A percentile compares a stretch with the other conserved stretches of the same genome.
Conservation (phyloP, 176 grass and related monocot species). For the Oryza longistaminata region DNA sequence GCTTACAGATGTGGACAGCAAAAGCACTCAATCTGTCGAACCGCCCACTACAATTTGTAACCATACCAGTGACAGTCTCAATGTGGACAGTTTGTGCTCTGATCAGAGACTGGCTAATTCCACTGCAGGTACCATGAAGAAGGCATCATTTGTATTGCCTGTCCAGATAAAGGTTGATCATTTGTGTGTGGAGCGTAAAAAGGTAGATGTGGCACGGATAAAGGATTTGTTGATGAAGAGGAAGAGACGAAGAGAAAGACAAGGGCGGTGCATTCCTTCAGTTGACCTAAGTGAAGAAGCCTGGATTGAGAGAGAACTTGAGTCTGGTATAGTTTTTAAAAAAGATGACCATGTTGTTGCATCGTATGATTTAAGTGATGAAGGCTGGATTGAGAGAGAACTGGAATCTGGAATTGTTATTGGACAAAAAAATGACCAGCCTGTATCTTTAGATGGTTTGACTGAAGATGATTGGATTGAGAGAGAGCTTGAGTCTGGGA, state of each 20-base stretch:
- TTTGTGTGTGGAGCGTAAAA: conserved; percentile 30
- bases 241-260: conserved; percentile 30
- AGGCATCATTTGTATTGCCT: conserved; percentile 15
- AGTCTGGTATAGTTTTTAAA: conserved; percentile 36
- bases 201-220: conserved; percentile 39
- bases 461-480: conserved; percentile 62
- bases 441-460: conserved; percentile 35
- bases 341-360: background rate
- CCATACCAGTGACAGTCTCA: background rate
- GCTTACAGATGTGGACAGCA: conserved; percentile 17
- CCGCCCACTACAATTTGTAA: background rate
- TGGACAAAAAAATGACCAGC: conserved; percentile 18
- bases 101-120: conserved; percentile 16
- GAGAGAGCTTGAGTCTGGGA: conserved; percentile 63
- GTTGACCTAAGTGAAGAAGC: conserved; percentile 45
- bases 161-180: conserved; percentile 2
- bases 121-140: background rate
- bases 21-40: conserved; percentile 3
- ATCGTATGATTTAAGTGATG: conserved; percentile 28
- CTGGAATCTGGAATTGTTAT: conserved; percentile 43
- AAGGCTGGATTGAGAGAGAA: conserved; percentile 45
- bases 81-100: conserved; percentile 21
- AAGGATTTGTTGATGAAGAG: conserved; percentile 41
- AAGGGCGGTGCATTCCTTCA: conserved; percentile 10
- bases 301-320: conserved; percentile 51